Base-by-base conservation (phyloP, 768 basidiomycete genomes). In the Naganishia kalamii region DNA sequence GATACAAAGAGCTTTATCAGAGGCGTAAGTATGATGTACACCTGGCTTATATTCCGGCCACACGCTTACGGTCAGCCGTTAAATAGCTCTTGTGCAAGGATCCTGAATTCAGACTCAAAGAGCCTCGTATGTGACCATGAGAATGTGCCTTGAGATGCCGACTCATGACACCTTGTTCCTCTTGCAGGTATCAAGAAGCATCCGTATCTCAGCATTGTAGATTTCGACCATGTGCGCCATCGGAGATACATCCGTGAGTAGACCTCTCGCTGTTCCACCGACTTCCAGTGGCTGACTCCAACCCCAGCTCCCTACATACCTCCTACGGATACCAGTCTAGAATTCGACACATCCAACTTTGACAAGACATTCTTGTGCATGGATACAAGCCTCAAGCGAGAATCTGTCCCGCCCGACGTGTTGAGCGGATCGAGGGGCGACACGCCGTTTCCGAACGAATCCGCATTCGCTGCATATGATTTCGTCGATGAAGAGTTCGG, bases 341-440 rank as follows among this genome's bases (percentile, higher is more conserved):
- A 92, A 67, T 86, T 87, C 72, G 96, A 99, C 83, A 93, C 90
- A 70, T 90, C 90, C 77, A 97, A 98, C 80, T 99, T 98, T 78
- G 94, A 98, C 78, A 90, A 93, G 68, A 87, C 90, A 43, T 98
- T 96, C 85, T 83, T 98, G 65, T 89, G 89, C 74, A 94, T 98
- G 89, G 87, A 88, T 69, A 90, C 92, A 25, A 87, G 89, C 51
- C 85, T 98, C 67, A 89, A 92, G 69, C 71, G 72, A 29, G 77
- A 72, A 15, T 64, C 52, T 40, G 29, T 60, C 12, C 33, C 30
- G 1, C 17, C 49, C n/a, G 88, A 88, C 59, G 83, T 82, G 66
- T 82, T 84, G 71, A 87, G 86, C 47, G 82, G 84, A 33, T 15
- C 1, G 1, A 15, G 35, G 25, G 13, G 35, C 15, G 29, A 11